Evolutionary conservation across 345 rosid genomes (phyloP).

Genomic region (Gossypium herbaceum): DNA sequence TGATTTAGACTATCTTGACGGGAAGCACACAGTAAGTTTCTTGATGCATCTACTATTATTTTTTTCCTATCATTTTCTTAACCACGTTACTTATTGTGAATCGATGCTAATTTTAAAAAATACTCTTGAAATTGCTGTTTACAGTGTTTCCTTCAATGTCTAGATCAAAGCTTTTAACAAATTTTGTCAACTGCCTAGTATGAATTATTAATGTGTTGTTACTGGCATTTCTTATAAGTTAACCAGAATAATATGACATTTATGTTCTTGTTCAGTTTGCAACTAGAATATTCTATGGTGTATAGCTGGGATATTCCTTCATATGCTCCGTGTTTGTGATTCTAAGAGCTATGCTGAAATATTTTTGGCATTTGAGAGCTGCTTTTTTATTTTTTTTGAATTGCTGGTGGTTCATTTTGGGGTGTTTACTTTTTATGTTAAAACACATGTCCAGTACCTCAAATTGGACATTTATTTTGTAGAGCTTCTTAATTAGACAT

Average conservation of each 20-base stretch:
- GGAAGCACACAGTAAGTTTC: constrained; percentile 82
- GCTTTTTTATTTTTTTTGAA: not conserved
- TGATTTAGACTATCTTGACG: constrained; percentile 92
- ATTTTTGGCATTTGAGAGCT: not conserved
- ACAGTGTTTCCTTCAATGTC: not conserved
- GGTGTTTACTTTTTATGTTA: not conserved
- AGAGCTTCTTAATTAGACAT: not conserved
- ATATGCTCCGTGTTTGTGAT: not conserved
- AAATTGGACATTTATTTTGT: not conserved
- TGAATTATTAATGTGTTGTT: not conserved
- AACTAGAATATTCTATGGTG: not conserved
- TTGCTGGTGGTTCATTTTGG: not conserved
- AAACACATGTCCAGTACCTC: not conserved
- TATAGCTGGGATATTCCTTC: not conserved
- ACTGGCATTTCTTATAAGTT: not conserved
- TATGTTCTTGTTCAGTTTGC: not conserved
- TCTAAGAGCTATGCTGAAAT: not conserved
- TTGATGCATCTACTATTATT: not conserved
- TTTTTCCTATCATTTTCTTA: not conserved
- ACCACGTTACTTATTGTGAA: not conserved
- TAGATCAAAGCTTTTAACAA: not conserved
- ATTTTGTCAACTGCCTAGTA: not conserved
- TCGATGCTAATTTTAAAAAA: not conserved
- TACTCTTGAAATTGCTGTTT: not conserved
- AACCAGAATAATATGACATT: not conserved